phyloP scores from a whole-genome alignment of 2,329 filamentous ascomycete genomes.

The Ophiocordyceps unilateralis region DNA sequence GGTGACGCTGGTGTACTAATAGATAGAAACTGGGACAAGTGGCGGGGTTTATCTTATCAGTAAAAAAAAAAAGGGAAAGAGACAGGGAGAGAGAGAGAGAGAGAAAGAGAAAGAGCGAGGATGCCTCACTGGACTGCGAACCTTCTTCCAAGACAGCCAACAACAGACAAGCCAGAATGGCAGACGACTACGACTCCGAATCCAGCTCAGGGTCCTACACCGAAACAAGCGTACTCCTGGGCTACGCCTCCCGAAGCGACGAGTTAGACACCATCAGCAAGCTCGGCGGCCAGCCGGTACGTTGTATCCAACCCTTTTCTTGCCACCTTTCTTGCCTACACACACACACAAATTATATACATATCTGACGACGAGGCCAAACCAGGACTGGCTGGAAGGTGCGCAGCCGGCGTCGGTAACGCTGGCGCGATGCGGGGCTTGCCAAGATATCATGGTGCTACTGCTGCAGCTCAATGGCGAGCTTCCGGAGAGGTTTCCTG shows the following conservation, averaged over 20 bases:
- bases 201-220: conserved; percentile 56
- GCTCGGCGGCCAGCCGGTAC: conserved; percentile 72
- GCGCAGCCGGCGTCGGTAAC: conserved; percentile 53
- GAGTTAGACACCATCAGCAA: conserved; percentile 75
- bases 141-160: not conserved
- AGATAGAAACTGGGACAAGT: not conserved
- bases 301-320: too few relatives aligned
- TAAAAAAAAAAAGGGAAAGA: not conserved
- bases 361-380: not conserved
- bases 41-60: not conserved
- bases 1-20: not conserved
- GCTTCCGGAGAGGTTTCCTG: conserved; percentile 69
- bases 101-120: too few relatives aligned
- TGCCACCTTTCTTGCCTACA: too few relatives aligned
- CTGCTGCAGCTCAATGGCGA: conserved; percentile 86
- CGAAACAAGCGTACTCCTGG: conserved; percentile 76
- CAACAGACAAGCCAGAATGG: not conserved
- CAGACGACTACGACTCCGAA: conserved; percentile 62
- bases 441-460: conserved; percentile 67
- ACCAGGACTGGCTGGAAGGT: conserved; percentile 69
- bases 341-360: too few relatives aligned
- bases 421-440: conserved; percentile 72
- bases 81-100: not conserved
- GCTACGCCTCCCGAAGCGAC: conserved; percentile 67
- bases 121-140: too few relatives aligned